These are phyloP conservation scores for Pseudozyma flocculosa DNA, from an alignment of 1,284 basidiomycete genomes.

Conservation along the genomic window DNA sequence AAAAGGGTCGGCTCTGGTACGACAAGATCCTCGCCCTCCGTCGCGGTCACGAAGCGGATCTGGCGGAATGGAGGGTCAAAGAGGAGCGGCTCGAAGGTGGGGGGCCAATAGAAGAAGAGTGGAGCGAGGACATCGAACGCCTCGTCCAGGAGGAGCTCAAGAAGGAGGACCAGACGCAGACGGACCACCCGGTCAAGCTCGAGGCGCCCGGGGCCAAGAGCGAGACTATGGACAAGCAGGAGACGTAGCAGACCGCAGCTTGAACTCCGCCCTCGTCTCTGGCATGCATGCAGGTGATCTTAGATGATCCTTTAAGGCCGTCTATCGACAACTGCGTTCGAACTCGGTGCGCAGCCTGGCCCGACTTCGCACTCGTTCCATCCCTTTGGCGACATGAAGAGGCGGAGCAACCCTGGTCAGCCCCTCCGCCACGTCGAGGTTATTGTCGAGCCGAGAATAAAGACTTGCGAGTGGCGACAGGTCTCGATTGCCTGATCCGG, in stretches of 20 bases:
- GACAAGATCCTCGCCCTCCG: constrained; percentile 43
- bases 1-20: constrained; percentile 43
- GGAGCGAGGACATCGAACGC: constrained; percentile 24
- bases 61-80: constrained; percentile 19
- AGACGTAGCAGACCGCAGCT: neutral
- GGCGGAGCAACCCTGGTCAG: no score
- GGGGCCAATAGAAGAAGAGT: constrained; percentile 22
- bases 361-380: no score
- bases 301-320: no score
- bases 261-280: neutral
- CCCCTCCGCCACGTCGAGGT: no score
- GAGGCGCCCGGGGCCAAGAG: constrained; percentile 2
- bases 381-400: no score
- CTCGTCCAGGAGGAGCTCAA: constrained; percentile 27
- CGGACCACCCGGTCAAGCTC: neutral
- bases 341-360: no score
- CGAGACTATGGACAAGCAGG: neutral
- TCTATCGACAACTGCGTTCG: no score
- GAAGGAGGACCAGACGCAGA: constrained; percentile 4
- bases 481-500: no score
- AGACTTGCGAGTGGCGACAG: no score
- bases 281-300: no score
- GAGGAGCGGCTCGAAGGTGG: constrained; percentile 13
- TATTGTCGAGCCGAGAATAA: no score
- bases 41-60: constrained; percentile 17